phyloP scores from a whole-genome alignment of 2,329 filamentous ascomycete species.

The Trichoderma sp. region DNA sequence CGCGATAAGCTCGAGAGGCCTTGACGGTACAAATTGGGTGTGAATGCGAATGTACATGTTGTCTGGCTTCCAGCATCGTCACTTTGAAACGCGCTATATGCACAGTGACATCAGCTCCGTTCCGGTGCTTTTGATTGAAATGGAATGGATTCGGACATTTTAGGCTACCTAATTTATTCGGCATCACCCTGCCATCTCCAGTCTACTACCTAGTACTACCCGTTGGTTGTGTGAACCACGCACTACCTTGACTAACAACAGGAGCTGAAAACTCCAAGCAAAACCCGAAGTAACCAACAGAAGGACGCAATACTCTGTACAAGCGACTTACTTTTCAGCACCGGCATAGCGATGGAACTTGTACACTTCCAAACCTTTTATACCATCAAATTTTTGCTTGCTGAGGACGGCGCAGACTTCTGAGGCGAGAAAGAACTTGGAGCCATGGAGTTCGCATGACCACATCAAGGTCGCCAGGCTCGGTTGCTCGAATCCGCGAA shows the following conservation, averaged over 20 bases:
- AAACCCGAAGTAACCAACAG: not conserved
- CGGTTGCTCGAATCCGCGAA: not conserved
- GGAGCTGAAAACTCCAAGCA: not conserved
- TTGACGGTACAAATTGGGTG: not conserved
- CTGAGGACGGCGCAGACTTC: not conserved
- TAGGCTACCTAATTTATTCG: constrained; percentile 1
- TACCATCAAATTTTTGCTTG: not conserved
- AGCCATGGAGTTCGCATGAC: not conserved
- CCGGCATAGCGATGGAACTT: not conserved
- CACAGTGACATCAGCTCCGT: constrained; percentile 6
- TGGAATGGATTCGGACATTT: not conserved
- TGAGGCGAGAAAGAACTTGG: not conserved
- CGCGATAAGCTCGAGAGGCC: not conserved
- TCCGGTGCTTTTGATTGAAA: not conserved
- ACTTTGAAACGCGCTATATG: constrained; percentile 1
- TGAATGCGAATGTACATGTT: not conserved
- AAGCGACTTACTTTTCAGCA: not conserved
- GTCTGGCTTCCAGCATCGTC: not conserved
- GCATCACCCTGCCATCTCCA: not conserved
- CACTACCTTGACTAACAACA: too few relatives aligned
- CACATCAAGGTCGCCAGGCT: not conserved
- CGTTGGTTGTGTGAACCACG: too few relatives aligned
- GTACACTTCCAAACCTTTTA: not conserved
- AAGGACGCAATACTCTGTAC: not conserved
- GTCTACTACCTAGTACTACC: too few relatives aligned